Conservation (phyloP, 2,329 filamentous ascomycete species). For the Neonectria ditissima region DNA sequence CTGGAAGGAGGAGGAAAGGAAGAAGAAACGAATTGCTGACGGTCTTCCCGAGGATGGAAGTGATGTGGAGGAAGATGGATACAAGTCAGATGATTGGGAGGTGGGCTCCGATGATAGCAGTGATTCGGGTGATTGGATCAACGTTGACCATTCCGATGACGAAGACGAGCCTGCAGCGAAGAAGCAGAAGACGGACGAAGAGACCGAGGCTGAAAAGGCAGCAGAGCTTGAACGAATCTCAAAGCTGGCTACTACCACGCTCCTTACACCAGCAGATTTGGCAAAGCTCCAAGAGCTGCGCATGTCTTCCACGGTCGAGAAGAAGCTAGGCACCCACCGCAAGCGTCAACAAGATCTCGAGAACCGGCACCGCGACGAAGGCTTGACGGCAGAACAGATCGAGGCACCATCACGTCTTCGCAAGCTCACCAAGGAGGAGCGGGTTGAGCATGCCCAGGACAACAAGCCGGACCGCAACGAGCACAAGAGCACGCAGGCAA, state of each 20-base stretch:
- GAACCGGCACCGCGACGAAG: slow-evolving; percentile 82
- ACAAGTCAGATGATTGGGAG: slow-evolving; percentile 70
- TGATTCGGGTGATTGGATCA: slow-evolving; percentile 91
- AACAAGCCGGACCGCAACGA: slow-evolving; percentile 82
- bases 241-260: slow-evolving; percentile 89
- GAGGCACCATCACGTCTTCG: slow-evolving; percentile 85
- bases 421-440: slow-evolving; percentile 91
- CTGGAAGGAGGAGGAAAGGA: slow-evolving; percentile 92
- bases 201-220: slow-evolving; percentile 58
- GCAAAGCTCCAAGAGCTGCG: slow-evolving; percentile 92
- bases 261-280: slow-evolving; percentile 96
- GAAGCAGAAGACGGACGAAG: slow-evolving; percentile 55
- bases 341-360: slow-evolving; percentile 61
- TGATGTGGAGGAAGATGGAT: slow-evolving; percentile 70
- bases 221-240: slow-evolving; percentile 66
- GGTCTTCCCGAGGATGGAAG: slow-evolving; percentile 73
- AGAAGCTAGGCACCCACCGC: slow-evolving; percentile 62
- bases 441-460: slow-evolving; percentile 83
- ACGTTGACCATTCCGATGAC: slow-evolving; percentile 88
- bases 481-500: slow-evolving; percentile 87
- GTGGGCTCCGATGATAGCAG: slow-evolving; percentile 69
- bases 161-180: slow-evolving; percentile 74
- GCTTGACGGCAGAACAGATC: slow-evolving; percentile 90
- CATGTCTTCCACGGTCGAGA: slow-evolving; percentile 76
- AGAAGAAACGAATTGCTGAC: slow-evolving; percentile 76